Evolutionary conservation across 2,329 filamentous ascomycete genomes (phyloP).

Genomic region (Metarhizium guizhouense): DNA sequence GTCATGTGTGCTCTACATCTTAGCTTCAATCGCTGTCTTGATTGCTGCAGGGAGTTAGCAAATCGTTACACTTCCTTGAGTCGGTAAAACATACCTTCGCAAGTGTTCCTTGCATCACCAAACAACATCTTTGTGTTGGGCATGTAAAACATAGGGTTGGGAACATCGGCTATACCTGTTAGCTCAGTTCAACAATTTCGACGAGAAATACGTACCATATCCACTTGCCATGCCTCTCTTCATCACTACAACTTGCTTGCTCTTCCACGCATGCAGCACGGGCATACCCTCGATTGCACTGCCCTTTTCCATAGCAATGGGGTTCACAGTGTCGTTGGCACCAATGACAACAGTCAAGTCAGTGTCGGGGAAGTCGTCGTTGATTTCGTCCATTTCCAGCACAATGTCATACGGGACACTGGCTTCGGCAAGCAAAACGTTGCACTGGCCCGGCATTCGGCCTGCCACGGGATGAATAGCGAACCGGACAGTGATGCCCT

Average conservation of each 20-base stretch:
- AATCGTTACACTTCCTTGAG: not conserved
- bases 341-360: slow-evolving; percentile 85
- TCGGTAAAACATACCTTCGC: slow-evolving; percentile 52
- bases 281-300: slow-evolving; percentile 88
- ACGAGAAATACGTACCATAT: slow-evolving; percentile 51
- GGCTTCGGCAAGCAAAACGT: slow-evolving; percentile 81
- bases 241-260: slow-evolving; percentile 88
- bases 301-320: slow-evolving; percentile 75
- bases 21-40: slow-evolving; percentile 11
- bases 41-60: slow-evolving; percentile 5
- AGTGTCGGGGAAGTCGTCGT: slow-evolving; percentile 80
- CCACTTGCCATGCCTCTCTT: slow-evolving; percentile 84
- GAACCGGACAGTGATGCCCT: slow-evolving; percentile 75
- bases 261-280: slow-evolving; percentile 87
- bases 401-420: slow-evolving; percentile 87
- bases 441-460: slow-evolving; percentile 89
- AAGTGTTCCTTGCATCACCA: slow-evolving; percentile 77
- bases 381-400: slow-evolving; percentile 93
- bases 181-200: slow-evolving; percentile 4
- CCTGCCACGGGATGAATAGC: slow-evolving; percentile 87
- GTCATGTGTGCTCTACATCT: slow-evolving; percentile 6
- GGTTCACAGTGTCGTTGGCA: slow-evolving; percentile 88
- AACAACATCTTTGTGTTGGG: slow-evolving; percentile 85
- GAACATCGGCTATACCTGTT: slow-evolving; percentile 60
- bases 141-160: slow-evolving; percentile 92